phyloP scores from a whole-genome alignment of 306 rosid species.

The Gillenia trifoliata region DNA sequence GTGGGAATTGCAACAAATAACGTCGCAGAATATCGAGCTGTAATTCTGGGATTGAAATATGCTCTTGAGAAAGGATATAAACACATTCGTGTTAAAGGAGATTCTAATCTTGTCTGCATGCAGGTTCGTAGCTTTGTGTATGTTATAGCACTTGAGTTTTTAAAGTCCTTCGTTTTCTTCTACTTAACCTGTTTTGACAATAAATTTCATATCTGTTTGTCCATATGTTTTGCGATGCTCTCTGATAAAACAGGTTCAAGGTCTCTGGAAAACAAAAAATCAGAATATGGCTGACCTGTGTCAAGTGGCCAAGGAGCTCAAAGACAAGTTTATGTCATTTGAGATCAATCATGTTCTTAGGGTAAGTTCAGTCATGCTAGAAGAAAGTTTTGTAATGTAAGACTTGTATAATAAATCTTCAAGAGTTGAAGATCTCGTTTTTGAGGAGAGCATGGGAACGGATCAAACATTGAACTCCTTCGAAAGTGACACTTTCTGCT shows the following conservation, averaged over 20 bases:
- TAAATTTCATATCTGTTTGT: neutral
- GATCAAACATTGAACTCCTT: neutral
- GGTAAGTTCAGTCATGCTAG: conserved; percentile 33
- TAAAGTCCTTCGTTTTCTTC: neutral
- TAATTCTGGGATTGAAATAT: conserved; percentile 63
- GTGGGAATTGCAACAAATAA: conserved; percentile 66
- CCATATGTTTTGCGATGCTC: neutral
- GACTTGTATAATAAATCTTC: neutral
- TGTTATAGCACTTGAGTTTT: neutral
- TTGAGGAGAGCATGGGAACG: neutral
- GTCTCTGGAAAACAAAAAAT: conserved; percentile 64
- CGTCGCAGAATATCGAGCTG: conserved; percentile 75
- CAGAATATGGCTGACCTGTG: conserved; percentile 61
- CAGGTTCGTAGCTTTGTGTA: conserved; percentile 90
- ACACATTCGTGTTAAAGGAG: conserved; percentile 57
- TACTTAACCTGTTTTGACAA: neutral
- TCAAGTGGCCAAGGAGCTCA: conserved; percentile 53
- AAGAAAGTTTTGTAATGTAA: neutral
- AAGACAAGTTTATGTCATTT: conserved; percentile 53
- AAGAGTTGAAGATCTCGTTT: neutral
- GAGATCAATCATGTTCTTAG: conserved; percentile 60
- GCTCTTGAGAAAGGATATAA: conserved; percentile 61
- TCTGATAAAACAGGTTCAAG: conserved; percentile 50
- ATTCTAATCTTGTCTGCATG: conserved; percentile 78
- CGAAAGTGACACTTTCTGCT: conserved; percentile 6